Base-by-base conservation (phyloP, 2,329 filamentous ascomycete genomes). In the Aspergillus hortae region DNA sequence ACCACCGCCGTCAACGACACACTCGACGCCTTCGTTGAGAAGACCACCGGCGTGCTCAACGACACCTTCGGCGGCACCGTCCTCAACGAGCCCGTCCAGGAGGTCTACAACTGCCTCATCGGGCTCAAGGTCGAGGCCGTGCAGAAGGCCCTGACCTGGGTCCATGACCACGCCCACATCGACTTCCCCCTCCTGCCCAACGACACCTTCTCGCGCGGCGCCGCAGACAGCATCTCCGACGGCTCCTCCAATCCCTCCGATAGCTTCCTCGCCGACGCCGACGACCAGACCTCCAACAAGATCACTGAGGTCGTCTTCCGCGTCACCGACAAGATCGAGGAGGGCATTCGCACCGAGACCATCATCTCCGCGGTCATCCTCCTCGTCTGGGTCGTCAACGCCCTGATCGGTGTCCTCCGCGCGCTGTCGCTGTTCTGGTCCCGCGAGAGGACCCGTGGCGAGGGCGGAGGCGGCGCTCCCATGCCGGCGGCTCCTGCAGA, bases 61-160 rank as follows among this genome's bases (percentile, higher is more conserved):
- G 75, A 74, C 0, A 89, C 88, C 3, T 96, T 97, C 67, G 89
- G 90, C 46, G 86, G 84, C 44, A 96, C 92, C 0, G 74, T 92
- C 40, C 85, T 96, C 41, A 82, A 90, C 58, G 82, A 86, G 25
- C 89, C 91, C 0, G 86, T 96, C 63, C 79, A 84, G 63, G 87
- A 89, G 41, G 84, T 96, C 32, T 80, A 96, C 56, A 82, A 89
- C 66, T 97, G 94, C 66, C 79, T 97, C n/a, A 84, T 97, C 58
- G 84, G 87, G 6, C 79, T 95, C 65, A 97, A 97, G 76, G 80
- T 97, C 56, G 84, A 89, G 59, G 82, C 85, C 19, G 84, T 99
- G 58, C 84, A 97, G 69, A 87, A 88, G 65, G 94, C 88, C 11
- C 79, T 97, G n/a, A 95, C 89, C 1, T 99, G 92, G 92, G 88